Percentiles rank a stretch among this genome's conserved stretches.
Conservation (phyloP, 2,329 filamentous ascomycete genomes). For the Dothistroma pini region DNA sequence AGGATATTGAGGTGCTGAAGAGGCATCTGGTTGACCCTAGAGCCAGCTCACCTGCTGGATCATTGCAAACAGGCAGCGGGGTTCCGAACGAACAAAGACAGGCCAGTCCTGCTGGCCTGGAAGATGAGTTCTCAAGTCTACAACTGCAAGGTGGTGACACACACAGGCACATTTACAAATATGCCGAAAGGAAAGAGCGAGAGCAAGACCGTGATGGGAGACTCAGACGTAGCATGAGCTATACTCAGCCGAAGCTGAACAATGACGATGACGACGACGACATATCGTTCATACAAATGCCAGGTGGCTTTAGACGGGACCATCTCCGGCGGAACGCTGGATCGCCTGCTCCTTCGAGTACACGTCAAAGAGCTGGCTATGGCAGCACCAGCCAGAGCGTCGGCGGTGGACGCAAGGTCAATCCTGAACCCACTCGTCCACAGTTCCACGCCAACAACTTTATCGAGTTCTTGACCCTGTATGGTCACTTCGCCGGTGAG, state of each 20-base stretch:
- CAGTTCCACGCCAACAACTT: conserved; percentile 86
- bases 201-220: conserved; percentile 65
- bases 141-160: conserved; percentile 91
- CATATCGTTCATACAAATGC: conserved; percentile 86
- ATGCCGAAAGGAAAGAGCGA: conserved; percentile 80
- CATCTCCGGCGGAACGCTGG: conserved; percentile 74
- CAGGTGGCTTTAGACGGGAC: conserved; percentile 89
- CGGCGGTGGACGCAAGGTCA: conserved; percentile 5
- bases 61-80: conserved; percentile 23
- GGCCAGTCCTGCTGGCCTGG: conserved; percentile 37
- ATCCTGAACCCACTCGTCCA: conserved; percentile 38
- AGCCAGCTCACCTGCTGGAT: conserved; percentile 35
- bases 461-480: conserved; percentile 89
- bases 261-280: conserved; percentile 65
- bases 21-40: conserved; percentile 79
- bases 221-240: conserved; percentile 80
- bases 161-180: conserved; percentile 91
- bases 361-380: conserved; percentile 30
- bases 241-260: conserved; percentile 67
- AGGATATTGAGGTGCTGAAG: conserved; percentile 88
- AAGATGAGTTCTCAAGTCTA: conserved; percentile 88
- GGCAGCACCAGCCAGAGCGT: conserved; percentile 15
- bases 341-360: conserved; percentile 47
- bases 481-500: conserved; percentile 96
- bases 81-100: conserved; percentile 31